phyloP scores from a whole-genome alignment of 352 stramenopile genomes.

The Globisporangium echinulatum region DNA sequence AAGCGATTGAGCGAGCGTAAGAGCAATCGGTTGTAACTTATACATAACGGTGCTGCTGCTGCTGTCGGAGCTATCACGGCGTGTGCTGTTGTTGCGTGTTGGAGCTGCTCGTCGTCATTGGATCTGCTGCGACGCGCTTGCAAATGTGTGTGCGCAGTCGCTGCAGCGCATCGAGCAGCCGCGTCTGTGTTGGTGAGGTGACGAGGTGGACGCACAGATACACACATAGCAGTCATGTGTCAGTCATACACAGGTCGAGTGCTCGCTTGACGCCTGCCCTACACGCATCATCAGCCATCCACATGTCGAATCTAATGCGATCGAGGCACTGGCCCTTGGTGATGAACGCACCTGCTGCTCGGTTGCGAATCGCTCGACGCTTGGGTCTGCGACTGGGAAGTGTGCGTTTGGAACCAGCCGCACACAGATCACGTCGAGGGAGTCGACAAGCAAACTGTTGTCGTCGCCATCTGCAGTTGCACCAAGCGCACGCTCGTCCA shows the following conservation, averaged over 20 bases:
- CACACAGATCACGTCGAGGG: constrained; percentile 22
- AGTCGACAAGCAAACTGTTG: constrained; percentile 12
- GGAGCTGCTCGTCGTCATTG: not conserved
- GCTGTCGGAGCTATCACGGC: too few species aligned
- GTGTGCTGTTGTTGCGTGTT: not conserved
- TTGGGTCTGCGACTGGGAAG: constrained; percentile 21
- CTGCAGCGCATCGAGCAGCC: constrained; percentile 4
- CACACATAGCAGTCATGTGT: too few species aligned
- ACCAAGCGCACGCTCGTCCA: too few species aligned
- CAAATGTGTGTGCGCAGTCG: not conserved
- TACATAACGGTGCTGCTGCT: too few species aligned
- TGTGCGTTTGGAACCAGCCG: constrained; percentile 20
- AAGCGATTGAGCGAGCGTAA: not conserved
- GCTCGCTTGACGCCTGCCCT: too few species aligned
- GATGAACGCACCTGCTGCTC: constrained; percentile 17
- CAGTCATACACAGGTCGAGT: too few species aligned
- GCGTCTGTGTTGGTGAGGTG: not conserved
- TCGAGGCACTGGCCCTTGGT: too few species aligned
- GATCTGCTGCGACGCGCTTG: not conserved
- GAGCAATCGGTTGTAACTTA: too few species aligned
- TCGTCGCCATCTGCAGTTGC: too few species aligned
- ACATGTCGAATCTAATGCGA: too few species aligned
- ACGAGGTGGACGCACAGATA: too few species aligned
- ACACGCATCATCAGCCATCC: too few species aligned
- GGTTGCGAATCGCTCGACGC: constrained; percentile 20